Conservation (phyloP, 495 filamentous ascomycete genomes). For the Hypomontagnella monticulosa region DNA sequence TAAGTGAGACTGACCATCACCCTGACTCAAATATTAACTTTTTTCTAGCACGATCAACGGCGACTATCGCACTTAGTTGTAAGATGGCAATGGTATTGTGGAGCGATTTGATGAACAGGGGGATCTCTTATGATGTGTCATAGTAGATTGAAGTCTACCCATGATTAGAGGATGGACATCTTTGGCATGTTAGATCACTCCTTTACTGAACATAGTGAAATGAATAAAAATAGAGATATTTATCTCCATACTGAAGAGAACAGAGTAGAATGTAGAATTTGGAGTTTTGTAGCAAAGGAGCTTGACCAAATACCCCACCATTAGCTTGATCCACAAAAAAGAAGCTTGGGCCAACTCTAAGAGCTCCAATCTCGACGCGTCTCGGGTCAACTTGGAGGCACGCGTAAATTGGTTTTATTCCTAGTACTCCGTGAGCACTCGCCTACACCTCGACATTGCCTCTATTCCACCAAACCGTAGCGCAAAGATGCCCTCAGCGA, state of each 20-base stretch:
- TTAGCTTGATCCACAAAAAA: too few species aligned
- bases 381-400: conserved; percentile 13
- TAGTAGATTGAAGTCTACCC: not conserved
- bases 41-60: conserved; percentile 35
- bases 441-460: not conserved
- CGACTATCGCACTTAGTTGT: conserved; percentile 33
- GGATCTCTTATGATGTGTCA: not conserved
- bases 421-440: not conserved
- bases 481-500: conserved; percentile 52
- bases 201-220: not conserved
- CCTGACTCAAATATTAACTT: conserved; percentile 4
- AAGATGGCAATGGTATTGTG: not conserved
- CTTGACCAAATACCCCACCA: too few species aligned
- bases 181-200: conserved; percentile 12
- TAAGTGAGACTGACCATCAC: conserved; percentile 13
- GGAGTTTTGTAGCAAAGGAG: too few species aligned
- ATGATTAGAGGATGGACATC: not conserved
- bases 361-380: conserved; percentile 31
- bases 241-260: not conserved
- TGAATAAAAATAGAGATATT: conserved; percentile 1
- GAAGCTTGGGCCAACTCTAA: not conserved
- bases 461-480: conserved; percentile 4
- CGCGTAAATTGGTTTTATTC: conserved; percentile 46
- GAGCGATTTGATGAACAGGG: not conserved
- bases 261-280: too few species aligned